These are phyloP conservation scores for Falciphora oryzae DNA, from an alignment of 2,329 filamentous ascomycete species.

Conservation along the genomic window DNA sequence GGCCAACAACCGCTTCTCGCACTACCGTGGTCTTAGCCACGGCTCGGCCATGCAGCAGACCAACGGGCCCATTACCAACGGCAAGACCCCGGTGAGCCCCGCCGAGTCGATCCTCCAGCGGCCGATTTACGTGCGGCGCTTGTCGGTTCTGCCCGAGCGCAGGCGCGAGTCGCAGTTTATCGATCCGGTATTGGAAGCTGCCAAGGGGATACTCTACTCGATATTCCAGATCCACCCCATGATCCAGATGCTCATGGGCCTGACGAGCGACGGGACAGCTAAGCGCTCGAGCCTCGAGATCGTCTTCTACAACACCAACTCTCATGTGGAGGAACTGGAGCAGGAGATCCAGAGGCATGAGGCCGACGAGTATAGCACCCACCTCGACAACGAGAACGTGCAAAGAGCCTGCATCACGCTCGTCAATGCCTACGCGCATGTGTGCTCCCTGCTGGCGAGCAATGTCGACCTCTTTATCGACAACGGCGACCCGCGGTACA, in stretches of 20 bases:
- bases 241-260: conserved; percentile 59
- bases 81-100: conserved; percentile 53
- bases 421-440: conserved; percentile 59
- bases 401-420: conserved; percentile 58
- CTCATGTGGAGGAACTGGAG: conserved; percentile 60
- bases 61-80: conserved; percentile 24
- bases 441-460: conserved; percentile 53
- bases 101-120: conserved; percentile 52
- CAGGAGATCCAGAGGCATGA: conserved; percentile 60
- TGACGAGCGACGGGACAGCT: conserved; percentile 53
- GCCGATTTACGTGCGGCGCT: conserved; percentile 56
- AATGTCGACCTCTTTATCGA: conserved; percentile 61
- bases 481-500: conserved; percentile 61
- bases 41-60: conserved; percentile 61
- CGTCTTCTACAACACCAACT: conserved; percentile 63
- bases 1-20: conserved; percentile 59
- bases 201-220: conserved; percentile 61
- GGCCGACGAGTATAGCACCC: conserved; percentile 39
- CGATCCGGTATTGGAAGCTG: conserved; percentile 58
- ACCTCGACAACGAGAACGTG: conserved; percentile 56
- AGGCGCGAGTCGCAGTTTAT: conserved; percentile 55
- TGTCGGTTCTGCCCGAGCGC: conserved; percentile 58
- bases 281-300: conserved; percentile 60
- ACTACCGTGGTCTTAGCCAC: conserved; percentile 61
- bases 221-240: conserved; percentile 64